Conservation (phyloP, 106 monocot species). For the Allium fistulosum region DNA sequence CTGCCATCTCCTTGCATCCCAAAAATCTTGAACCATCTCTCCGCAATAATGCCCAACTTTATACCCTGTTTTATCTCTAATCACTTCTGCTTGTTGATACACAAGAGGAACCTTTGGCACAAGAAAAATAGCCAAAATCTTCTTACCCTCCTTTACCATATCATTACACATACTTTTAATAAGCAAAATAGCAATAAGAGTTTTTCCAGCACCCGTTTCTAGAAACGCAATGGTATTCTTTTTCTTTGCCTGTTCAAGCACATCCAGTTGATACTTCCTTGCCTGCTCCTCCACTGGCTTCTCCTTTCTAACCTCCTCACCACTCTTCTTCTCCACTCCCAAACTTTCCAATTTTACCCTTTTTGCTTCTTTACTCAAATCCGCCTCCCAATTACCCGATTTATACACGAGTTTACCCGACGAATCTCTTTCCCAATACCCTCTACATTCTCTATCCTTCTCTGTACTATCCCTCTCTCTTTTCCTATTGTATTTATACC, state of each 20-base stretch:
- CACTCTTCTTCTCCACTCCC: conserved; percentile 9
- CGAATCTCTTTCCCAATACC: conserved; percentile 84
- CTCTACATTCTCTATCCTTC: conserved; percentile 42
- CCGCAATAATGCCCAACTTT: conserved; percentile 98
- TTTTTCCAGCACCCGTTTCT: conserved; percentile 98
- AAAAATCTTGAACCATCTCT: conserved; percentile 99
- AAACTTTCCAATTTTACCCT: conserved; percentile 21
- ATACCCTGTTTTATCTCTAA: conserved; percentile 76
- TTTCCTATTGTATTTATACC: conserved; percentile 6
- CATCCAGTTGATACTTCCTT: conserved; percentile 91
- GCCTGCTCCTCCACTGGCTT: conserved; percentile 70
- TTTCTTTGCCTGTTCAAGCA: conserved; percentile 90
- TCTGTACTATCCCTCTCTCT: conserved; percentile 28
- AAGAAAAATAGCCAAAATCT: conserved; percentile 89
- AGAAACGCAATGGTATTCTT: conserved; percentile 94
- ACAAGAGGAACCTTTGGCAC: conserved; percentile 98
- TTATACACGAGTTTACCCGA: conserved; percentile 68
- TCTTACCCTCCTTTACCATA: conserved; percentile 60
- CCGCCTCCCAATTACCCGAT: conserved; percentile 64
- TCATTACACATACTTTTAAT: conserved; percentile 59
- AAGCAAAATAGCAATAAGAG: conserved; percentile 82
- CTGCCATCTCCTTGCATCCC: conserved; percentile 94
- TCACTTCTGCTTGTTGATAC: conserved; percentile 99
- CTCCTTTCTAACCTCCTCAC: conserved; percentile 29
- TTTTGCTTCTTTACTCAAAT: conserved; percentile 34